Conservation (phyloP, 768 basidiomycete species). For the Auricularia cornea region DNA sequence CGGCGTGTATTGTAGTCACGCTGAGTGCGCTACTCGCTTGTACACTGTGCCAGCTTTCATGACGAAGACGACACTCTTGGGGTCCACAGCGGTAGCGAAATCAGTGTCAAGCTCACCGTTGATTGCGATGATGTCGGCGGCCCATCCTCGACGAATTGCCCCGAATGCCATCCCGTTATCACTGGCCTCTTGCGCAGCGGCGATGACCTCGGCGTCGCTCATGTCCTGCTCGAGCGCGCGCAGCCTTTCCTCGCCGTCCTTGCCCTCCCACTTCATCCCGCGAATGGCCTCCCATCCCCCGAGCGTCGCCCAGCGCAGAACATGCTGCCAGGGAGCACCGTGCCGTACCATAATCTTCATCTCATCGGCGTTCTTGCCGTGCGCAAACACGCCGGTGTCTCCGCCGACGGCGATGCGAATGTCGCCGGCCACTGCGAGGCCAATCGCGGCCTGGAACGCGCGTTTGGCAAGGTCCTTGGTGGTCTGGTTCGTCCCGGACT, state of each 20-base stretch:
- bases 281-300: slow-evolving; percentile 52
- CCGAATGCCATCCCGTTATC: slow-evolving; percentile 51
- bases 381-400: slow-evolving; percentile 56
- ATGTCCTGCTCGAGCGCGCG: slow-evolving; percentile 17
- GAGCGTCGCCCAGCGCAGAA: slow-evolving; percentile 51
- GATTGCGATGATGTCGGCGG: slow-evolving; percentile 40
- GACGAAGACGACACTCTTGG: slow-evolving; percentile 42
- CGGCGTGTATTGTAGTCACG: too few species aligned
- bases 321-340: slow-evolving; percentile 43
- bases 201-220: slow-evolving; percentile 11
- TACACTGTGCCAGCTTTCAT: slow-evolving; percentile 50
- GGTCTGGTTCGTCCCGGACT: slow-evolving; percentile 18
- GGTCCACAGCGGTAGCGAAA: slow-evolving; percentile 37
- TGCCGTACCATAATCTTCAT: slow-evolving; percentile 50
- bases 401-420: slow-evolving; percentile 49
- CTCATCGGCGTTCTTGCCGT: slow-evolving; percentile 54
- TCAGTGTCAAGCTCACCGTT: slow-evolving; percentile 29
- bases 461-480: not conserved
- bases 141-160: slow-evolving; percentile 43
- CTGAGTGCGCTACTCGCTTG: too few species aligned
- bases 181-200: slow-evolving; percentile 23
- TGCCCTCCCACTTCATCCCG: slow-evolving; percentile 38
- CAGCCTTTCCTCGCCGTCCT: slow-evolving; percentile 18
- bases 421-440: slow-evolving; percentile 26
- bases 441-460: slow-evolving; percentile 38